Percentiles rank a stretch among this genome's conserved stretches.
Conservation (phyloP, 768 basidiomycete species). For the Dioszegia aurantiaca region DNA sequence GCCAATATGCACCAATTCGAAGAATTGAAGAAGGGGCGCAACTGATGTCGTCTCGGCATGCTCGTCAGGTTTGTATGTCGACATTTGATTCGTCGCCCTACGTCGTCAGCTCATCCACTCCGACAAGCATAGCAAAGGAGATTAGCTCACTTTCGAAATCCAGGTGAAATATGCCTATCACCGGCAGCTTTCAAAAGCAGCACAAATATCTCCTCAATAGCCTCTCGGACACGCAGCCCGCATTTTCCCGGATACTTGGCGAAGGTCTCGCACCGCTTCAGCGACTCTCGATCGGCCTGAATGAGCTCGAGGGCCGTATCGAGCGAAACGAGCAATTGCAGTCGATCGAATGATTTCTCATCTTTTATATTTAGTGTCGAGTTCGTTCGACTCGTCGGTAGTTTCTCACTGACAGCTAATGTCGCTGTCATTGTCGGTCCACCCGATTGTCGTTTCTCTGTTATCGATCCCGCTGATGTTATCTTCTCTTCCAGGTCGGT, state of each 20-base stretch:
- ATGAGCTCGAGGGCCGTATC: conserved; percentile 88
- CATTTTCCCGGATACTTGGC: conserved; percentile 79
- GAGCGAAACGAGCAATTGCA: conserved; percentile 86
- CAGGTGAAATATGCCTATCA: conserved; percentile 73
- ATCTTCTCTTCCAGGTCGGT: conserved; percentile 9
- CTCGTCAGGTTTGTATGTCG: conserved; percentile 80
- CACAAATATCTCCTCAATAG: conserved; percentile 90
- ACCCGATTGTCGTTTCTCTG: conserved; percentile 18
- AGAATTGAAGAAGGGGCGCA: conserved; percentile 91
- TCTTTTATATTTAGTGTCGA: conserved; percentile 8
- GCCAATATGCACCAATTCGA: conserved; percentile 93
- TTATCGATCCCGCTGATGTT: neutral
- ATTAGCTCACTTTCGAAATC: conserved; percentile 66
- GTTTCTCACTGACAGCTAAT: conserved; percentile 19
- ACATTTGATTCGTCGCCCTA: conserved; percentile 88
- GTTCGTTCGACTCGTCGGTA: neutral
- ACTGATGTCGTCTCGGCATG: conserved; percentile 77
- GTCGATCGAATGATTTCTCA: conserved; percentile 55
- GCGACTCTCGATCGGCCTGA: conserved; percentile 82
- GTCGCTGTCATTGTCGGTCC: conserved; percentile 15
- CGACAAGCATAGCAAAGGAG: neutral
- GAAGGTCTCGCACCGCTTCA: conserved; percentile 91
- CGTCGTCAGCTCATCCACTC: neutral
- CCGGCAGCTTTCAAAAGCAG: conserved; percentile 73
- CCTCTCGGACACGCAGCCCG: conserved; percentile 82